These are phyloP conservation scores for Solanum habrochaites DNA, from an alignment of 257 asterid genomes.

Conservation along the genomic window DNA sequence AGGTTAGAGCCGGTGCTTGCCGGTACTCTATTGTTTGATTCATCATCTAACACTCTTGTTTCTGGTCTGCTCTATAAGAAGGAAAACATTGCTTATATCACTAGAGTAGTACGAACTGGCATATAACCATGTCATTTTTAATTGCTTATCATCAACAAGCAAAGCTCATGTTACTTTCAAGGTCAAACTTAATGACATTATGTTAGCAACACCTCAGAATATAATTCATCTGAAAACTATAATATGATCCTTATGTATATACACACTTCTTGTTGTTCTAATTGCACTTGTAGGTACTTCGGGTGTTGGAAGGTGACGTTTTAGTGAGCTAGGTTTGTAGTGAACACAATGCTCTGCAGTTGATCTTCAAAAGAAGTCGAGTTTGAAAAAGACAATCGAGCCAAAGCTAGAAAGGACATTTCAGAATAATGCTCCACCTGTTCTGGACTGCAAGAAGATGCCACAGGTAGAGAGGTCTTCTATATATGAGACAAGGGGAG, in stretches of 20 bases:
- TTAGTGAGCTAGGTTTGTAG: slow-evolving; percentile 4
- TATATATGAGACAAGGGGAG: neutral
- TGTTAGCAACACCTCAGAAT: neutral
- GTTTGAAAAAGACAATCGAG: neutral
- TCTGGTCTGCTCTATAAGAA: neutral
- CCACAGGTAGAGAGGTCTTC: neutral
- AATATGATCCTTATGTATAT: neutral
- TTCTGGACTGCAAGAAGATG: neutral
- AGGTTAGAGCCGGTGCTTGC: neutral
- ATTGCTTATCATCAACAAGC: neutral
- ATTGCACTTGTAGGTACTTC: slow-evolving; percentile 35
- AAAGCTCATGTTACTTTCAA: neutral
- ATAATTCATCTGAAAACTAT: neutral
- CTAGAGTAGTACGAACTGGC: neutral
- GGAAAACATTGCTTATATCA: neutral
- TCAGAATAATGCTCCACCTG: neutral
- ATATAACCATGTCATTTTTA: neutral
- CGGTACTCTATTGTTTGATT: neutral
- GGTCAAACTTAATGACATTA: neutral
- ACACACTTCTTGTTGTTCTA: neutral
- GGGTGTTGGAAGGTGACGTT: slow-evolving; percentile 54
- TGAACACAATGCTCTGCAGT: neutral
- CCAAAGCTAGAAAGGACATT: neutral
- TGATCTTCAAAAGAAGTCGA: neutral
- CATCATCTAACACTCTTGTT: neutral